phyloP scores from a whole-genome alignment of 2,329 filamentous ascomycete genomes.

The Whalleya microplaca region DNA sequence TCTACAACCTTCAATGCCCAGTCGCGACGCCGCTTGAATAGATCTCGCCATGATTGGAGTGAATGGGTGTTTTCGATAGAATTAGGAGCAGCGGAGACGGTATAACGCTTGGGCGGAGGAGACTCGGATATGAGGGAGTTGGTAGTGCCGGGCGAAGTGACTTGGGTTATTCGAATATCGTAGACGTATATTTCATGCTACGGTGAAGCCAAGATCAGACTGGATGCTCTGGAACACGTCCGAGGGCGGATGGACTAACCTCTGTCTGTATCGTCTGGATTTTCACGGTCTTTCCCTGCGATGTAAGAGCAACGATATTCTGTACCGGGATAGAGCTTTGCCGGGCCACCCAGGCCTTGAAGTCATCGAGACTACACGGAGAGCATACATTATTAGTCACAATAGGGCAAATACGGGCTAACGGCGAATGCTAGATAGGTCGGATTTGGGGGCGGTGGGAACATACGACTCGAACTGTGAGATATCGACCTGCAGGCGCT shows the following conservation, averaged over 20 bases:
- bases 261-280: conserved; percentile 79
- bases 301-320: conserved; percentile 85
- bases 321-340: conserved; percentile 74
- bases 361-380: conserved; percentile 71
- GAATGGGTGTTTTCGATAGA: conserved; percentile 79
- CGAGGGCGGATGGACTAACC: conserved; percentile 50
- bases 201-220: conserved; percentile 12
- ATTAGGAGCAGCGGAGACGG: conserved; percentile 74
- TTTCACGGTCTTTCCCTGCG: conserved; percentile 82
- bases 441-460: conserved; percentile 28
- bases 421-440: conserved; percentile 3
- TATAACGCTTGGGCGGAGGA: conserved; percentile 58
- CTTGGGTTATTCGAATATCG: conserved; percentile 75
- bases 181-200: conserved; percentile 92
- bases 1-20: conserved; percentile 78
- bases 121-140: conserved; percentile 52
- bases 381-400: conserved; percentile 8
- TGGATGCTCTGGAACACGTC: neutral
- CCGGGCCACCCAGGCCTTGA: conserved; percentile 79
- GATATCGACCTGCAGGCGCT: conserved; percentile 79
- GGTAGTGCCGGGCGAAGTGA: conserved; percentile 51
- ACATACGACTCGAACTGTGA: conserved; percentile 74
- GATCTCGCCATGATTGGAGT: conserved; percentile 82
- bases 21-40: conserved; percentile 78
- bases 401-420: conserved; percentile 23